Evolutionary conservation across 257 asterid species (phyloP), one percentile per base, ranked within the genome.

Genomic region (Solanum chiquidenum): DNA sequence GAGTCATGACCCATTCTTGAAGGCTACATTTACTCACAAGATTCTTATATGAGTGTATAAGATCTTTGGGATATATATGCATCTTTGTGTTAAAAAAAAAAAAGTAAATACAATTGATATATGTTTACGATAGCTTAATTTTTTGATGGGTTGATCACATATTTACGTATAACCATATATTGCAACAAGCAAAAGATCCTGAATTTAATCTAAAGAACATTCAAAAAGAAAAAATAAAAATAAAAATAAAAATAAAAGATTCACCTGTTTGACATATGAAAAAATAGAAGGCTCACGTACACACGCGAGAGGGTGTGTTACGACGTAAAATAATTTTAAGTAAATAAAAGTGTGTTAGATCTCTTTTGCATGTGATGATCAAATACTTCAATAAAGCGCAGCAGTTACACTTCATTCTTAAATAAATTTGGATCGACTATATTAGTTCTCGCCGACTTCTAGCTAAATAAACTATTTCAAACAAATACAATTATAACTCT

Each of bases 1-100:
- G 75, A 68, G 38, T 68, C 77, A 46, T 80, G 16, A 46, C 68
- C 85, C 66, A 80, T 80, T 46, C 40, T 80, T 80, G 16, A 44
- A 44, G 85, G 68, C 29, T 29, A 29, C 68, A 80, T 27, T 80
- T 27, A 80, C 66, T 80, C 66, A 8, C 29, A 14, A 80, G 68
- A 80, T 80, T 80, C 42, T 5, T n/a, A 18, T 44, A 80, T 21
- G 58, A 29, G 66, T 46, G 18, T 46, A 29, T 29, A 80, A 29
- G 9, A 80, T 80, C 68, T 74, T 79, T 80, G 18, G 12, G 68
- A 42, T n/a, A 42, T 79, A 42, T n/a, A 79, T 79, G 40, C 85
- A 79, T 79, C 16, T 33, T 73, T 73, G 46, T 73, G 80, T 73
- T 68, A 4, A 18, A 20, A 34, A 33, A 29, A 29, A 12, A 72